Base-by-base conservation (phyloP, 257 asterid genomes). In the Perilla frutescens region DNA sequence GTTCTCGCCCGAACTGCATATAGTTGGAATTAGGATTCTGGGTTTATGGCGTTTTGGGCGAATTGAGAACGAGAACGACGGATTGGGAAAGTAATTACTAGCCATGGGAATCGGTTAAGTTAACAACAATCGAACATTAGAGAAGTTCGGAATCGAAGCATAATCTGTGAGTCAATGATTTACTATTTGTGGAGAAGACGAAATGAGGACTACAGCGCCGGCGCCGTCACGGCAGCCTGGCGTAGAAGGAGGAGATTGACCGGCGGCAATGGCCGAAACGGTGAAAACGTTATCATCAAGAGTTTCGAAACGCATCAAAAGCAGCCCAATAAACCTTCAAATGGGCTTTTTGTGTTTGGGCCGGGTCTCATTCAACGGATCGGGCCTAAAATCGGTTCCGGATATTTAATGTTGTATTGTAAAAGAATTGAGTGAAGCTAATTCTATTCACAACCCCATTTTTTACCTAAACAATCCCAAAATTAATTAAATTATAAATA, bases 1-100 rank as follows among this genome's bases (percentile, higher is more conserved):
- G 53, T 15, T 77, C 44, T 9, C 67, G 26, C 56, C 3, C 50
- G 65, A 50, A 44, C 55, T 80, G 80, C 92, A 82, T 15, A 82
- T 78, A 76, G 83, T 75, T 73, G 77, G 81, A 77, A 63, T 7
- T 7, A 74, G 77, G 70, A 58, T 68, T 77, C 77, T 65, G 81
- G 77, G 75, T 70, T 74, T 85, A 15, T 36, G 72, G 78, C 67
- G 76, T 8, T 72, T 71, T 41, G 70, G 71, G 43, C 60, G 71
- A 26, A 78, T 64, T 12, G 85, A 66, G 62, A 91, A 83, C 59
- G 76, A 56, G 77, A 85, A 78, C 8, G 87, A 73, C 76, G 86
- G 79, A 78, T 68, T 79, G 81, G 81, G 80, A 71, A 55, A 57
- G 80, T 71, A 80, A 56, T 66, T 78, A 74, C 80, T 77, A 34